phyloP scores from a whole-genome alignment of 495 filamentous ascomycete genomes.

The Talaromyces thailandensis region DNA sequence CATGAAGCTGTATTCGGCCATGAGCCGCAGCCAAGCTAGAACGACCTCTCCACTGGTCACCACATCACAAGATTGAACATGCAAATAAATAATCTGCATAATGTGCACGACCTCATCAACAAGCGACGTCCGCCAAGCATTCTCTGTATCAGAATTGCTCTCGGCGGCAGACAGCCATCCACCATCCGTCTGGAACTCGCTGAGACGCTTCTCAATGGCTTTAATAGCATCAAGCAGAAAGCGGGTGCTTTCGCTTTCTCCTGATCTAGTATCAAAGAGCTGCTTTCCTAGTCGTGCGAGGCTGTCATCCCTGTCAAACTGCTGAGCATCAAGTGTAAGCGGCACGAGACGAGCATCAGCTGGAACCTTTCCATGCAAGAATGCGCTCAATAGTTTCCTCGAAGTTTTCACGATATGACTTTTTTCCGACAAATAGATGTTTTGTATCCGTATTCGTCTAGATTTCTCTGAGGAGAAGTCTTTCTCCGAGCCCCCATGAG shows the following conservation, averaged over 20 bases:
- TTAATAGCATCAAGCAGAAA: slow-evolving; percentile 33
- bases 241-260: slow-evolving; percentile 15
- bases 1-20: slow-evolving; percentile 56
- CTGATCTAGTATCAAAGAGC: slow-evolving; percentile 23
- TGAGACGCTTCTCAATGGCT: slow-evolving; percentile 35
- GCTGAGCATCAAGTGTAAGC: not conserved
- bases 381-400: slow-evolving; percentile 33
- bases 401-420: slow-evolving; percentile 32
- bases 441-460: slow-evolving; percentile 53
- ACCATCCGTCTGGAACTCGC: slow-evolving; percentile 35
- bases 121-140: slow-evolving; percentile 52
- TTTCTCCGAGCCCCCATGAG: slow-evolving; percentile 31
- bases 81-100: slow-evolving; percentile 63
- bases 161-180: slow-evolving; percentile 42
- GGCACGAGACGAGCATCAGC: slow-evolving; percentile 4
- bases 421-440: slow-evolving; percentile 62
- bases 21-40: slow-evolving; percentile 64
- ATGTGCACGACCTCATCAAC: slow-evolving; percentile 63
- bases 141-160: slow-evolving; percentile 43
- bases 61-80: slow-evolving; percentile 46
- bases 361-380: slow-evolving; percentile 18
- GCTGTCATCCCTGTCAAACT: slow-evolving; percentile 6
- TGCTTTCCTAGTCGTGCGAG: slow-evolving; percentile 21
- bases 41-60: slow-evolving; percentile 51
- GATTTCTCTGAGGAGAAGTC: slow-evolving; percentile 47